Conservation (phyloP, 352 stramenopile genomes). For the Globisporangium orthogonon region DNA sequence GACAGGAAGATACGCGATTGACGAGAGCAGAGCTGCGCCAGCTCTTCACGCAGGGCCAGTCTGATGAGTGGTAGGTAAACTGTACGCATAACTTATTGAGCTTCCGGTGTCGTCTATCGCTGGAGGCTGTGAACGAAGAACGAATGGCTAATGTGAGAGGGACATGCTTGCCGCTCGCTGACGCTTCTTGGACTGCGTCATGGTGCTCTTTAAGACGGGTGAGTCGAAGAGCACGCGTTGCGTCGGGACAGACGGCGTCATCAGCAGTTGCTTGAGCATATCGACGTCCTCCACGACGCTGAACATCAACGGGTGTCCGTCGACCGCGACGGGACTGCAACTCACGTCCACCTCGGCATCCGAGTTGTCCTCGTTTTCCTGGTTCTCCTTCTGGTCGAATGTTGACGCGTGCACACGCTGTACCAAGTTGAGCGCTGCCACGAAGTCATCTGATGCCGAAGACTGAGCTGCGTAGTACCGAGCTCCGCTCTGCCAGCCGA, state of each 20-base stretch:
- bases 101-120: conserved; percentile 6
- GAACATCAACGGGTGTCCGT: conserved; percentile 7
- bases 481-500: conserved; percentile 17
- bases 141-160: not conserved
- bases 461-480: conserved; percentile 13
- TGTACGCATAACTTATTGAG: not conserved
- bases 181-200: conserved; percentile 7
- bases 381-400: not conserved
- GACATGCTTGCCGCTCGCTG: conserved; percentile 7
- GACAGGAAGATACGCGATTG: conserved; percentile 21
- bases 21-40: conserved; percentile 35
- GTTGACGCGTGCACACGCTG: conserved; percentile 22
- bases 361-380: not conserved
- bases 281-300: conserved; percentile 2
- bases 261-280: not conserved
- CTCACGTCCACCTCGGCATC: conserved; percentile 7
- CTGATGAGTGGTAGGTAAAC: conserved; percentile 3
- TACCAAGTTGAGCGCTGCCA: conserved; percentile 29
- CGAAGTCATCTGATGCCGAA: conserved; percentile 21
- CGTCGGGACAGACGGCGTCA: not conserved
- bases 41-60: conserved; percentile 31
- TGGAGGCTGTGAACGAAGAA: conserved; percentile 3
- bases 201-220: not conserved
- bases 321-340: conserved; percentile 10
- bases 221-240: conserved; percentile 4